Percentiles rank a stretch among this genome's conserved stretches.
Evolutionary conservation across 257 asterid species (phyloP).

Genomic region (Vinca minor): DNA sequence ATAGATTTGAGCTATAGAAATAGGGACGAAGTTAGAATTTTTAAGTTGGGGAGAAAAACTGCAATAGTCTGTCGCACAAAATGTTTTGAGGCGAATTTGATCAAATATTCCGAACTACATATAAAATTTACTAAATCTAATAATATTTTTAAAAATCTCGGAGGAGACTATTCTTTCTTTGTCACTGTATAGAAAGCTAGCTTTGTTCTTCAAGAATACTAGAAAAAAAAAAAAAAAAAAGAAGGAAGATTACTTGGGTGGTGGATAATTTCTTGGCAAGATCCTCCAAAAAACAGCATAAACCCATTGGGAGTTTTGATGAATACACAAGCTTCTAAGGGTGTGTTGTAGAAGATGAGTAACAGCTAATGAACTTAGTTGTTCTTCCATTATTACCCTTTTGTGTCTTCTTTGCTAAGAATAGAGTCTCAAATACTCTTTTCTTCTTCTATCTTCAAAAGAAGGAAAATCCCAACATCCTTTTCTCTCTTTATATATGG

Average conservation of each 20-base stretch:
- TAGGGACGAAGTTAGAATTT: no score
- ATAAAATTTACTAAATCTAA: no score
- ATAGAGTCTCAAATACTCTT: slow-evolving; percentile 17
- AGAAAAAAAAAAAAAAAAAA: no score
- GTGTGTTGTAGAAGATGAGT: slow-evolving; percentile 99
- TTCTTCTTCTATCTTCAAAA: slow-evolving; percentile 24
- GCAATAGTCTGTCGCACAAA: no score
- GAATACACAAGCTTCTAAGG: slow-evolving; percentile 82
- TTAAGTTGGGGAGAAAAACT: no score
- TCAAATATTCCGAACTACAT: no score
- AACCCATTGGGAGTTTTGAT: slow-evolving; percentile 94
- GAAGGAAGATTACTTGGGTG: slow-evolving; percentile 58
- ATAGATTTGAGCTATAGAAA: no score
- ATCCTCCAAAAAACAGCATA: slow-evolving; percentile 99
- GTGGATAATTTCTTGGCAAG: slow-evolving; percentile 95
- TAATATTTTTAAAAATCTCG: no score
- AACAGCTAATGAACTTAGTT: slow-evolving; percentile 69
- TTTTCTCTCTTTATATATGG: slow-evolving; percentile 68
- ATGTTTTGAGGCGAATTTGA: no score
- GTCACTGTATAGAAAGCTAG: not conserved
- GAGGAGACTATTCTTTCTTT: not conserved
- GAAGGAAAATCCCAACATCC: slow-evolving; percentile 60
- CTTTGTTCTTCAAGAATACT: not conserved
- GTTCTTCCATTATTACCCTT: slow-evolving; percentile 58
- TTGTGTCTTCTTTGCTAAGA: not conserved